Evolutionary conservation across 192 early-diverging fungal species (phyloP).

Genomic region (Dimargaris verticillata): DNA sequence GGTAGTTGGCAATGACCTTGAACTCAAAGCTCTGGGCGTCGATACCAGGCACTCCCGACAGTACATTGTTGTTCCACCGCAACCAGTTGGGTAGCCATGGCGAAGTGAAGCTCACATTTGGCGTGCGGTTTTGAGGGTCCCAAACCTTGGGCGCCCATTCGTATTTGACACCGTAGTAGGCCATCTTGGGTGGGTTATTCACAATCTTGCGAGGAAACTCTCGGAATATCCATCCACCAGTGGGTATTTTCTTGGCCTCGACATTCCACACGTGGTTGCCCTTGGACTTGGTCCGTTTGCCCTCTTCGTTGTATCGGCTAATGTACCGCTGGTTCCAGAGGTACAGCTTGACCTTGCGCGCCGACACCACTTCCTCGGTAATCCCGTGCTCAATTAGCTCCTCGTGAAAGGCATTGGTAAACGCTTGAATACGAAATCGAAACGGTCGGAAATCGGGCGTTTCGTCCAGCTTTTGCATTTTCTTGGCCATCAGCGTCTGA

Average conservation of each 20-base stretch:
- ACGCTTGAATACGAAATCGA: constrained; percentile 70
- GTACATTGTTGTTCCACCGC: constrained; percentile 51
- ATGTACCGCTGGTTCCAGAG: constrained; percentile 61
- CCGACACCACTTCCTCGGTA: constrained; percentile 42
- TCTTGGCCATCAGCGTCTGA: constrained; percentile 62
- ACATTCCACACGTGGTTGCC: constrained; percentile 70
- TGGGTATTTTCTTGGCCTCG: constrained; percentile 53
- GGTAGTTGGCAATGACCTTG: constrained; percentile 19
- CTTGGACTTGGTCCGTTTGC: constrained; percentile 62
- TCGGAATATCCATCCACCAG: constrained; percentile 50
- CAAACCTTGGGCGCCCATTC: constrained; percentile 51
- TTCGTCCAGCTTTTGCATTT: constrained; percentile 51
- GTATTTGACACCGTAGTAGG: constrained; percentile 39
- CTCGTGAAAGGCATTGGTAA: constrained; percentile 59
- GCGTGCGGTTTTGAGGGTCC: constrained; percentile 60
- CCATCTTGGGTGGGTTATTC: constrained; percentile 41
- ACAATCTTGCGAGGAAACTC: constrained; percentile 56
- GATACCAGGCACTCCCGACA: constrained; percentile 40
- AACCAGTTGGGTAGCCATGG: constrained; percentile 57
- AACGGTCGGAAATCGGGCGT: constrained; percentile 63
- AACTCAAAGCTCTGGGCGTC: constrained; percentile 41
- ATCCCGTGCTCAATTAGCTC: constrained; percentile 38
- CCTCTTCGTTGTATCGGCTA: constrained; percentile 65
- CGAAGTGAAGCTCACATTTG: constrained; percentile 51
- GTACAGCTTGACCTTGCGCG: constrained; percentile 52